phyloP scores from a whole-genome alignment of 2,329 filamentous ascomycete species.

The Blastomyces percursus region DNA sequence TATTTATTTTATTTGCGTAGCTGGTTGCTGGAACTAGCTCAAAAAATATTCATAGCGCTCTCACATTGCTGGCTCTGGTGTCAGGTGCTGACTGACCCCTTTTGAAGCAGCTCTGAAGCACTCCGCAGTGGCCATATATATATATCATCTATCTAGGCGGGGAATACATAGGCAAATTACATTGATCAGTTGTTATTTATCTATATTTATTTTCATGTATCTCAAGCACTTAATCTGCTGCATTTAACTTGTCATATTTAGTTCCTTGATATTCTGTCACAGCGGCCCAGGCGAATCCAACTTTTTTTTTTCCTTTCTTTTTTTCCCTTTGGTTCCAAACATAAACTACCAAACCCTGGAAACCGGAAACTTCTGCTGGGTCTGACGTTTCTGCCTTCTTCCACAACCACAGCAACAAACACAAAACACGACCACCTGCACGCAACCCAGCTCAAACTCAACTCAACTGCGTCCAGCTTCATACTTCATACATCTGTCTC shows the following conservation, averaged over 20 bases:
- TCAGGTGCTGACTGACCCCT: not conserved
- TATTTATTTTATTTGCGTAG: not conserved
- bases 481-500: not conserved
- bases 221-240: no score
- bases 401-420: not conserved
- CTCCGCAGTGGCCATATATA: no score
- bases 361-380: not conserved
- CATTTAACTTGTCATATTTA: not conserved
- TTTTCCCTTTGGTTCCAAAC: no score
- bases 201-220: no score
- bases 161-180: not conserved
- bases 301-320: not conserved
- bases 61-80: not conserved
- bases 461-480: not conserved
- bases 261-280: not conserved
- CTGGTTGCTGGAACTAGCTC: not conserved
- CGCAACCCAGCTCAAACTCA: not conserved
- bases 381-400: not conserved
- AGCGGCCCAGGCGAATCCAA: not conserved
- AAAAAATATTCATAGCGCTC: not conserved
- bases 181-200: no score
- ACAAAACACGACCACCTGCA: no score
- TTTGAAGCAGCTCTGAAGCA: no score
- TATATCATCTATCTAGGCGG: no score
- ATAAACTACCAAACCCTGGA: no score